Base-by-base conservation (phyloP, 495 filamentous ascomycete genomes). In the Penicillium bialowiezense region DNA sequence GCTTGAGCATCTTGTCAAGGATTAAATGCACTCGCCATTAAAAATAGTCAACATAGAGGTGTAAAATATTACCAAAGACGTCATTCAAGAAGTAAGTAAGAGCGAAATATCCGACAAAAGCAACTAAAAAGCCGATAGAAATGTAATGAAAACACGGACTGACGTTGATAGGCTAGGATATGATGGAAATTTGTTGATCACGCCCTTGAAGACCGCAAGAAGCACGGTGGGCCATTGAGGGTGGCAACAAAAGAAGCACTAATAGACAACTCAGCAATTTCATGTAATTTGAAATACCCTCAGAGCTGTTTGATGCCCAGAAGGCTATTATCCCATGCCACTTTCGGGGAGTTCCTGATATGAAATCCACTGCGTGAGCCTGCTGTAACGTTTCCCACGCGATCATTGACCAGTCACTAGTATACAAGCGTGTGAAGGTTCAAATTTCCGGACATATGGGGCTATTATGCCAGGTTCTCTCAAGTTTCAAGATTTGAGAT, bases 301-400 rank as follows among this genome's bases (percentile, higher is more conserved):
- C n/a, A n/a, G 6, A 70, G 42, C 47, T 68, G 55, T 29, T 64
- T 58, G 24, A 58, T 66, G 32, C 54, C 55, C 48, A 72, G 53
- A 2, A 58, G 59, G 14, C 49, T 63, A 13, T 60, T 62, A 10
- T 71, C 56, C 12, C 56, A 50, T 13, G 52, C 56, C 9, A 62
- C 63, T 8, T 66, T 56, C 7, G 64, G 69, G 8, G 59, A 62
- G 14, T 73, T 68, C 6, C 63, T 64, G 69, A 74, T 74, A 41
- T 65, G 69, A 68, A 43, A 74, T n/a, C n/a, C n/a, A n/a, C n/a
- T n/a, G n/a, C n/a, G 72, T 1, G 72, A 55, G 14, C 69, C 69
- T 1, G 69, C 70, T 5, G 69, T 73, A 12, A 74, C 69, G 32
- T 74, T 74, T 12, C 68, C 67, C 15, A 70, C 60, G 13, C 71